Evolutionary conservation across 2,329 filamentous ascomycete genomes (phyloP).

Genomic region (Pseudocercospora musae): DNA sequence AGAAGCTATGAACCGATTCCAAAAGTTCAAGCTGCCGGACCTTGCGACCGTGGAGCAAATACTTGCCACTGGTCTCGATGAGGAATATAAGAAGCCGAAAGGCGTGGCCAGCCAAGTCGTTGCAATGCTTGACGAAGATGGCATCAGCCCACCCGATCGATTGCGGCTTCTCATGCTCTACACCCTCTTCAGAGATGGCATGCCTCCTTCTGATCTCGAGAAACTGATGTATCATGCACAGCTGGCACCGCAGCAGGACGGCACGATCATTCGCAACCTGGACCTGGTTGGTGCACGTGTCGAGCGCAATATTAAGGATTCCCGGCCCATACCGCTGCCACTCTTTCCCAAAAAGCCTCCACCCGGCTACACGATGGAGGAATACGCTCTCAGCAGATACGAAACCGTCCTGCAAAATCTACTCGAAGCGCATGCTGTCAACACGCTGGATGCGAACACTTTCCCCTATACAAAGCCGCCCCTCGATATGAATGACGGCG

Average conservation of each 20-base stretch:
- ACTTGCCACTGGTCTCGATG: slow-evolving; percentile 85
- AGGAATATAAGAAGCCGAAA: slow-evolving; percentile 88
- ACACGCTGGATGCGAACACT: slow-evolving; percentile 41
- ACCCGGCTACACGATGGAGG: slow-evolving; percentile 60
- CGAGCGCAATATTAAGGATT: slow-evolving; percentile 72
- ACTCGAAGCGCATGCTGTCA: slow-evolving; percentile 63
- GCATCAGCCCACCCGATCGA: slow-evolving; percentile 68
- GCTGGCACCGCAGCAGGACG: slow-evolving; percentile 66
- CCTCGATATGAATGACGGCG: slow-evolving; percentile 59
- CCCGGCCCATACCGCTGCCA: slow-evolving; percentile 60
- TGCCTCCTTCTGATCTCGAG: slow-evolving; percentile 78
- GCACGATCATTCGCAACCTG: slow-evolving; percentile 71
- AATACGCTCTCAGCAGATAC: slow-evolving; percentile 82
- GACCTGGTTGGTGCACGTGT: slow-evolving; percentile 76
- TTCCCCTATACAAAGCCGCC: slow-evolving; percentile 54
- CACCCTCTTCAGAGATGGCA: slow-evolving; percentile 78
- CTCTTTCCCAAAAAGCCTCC: slow-evolving; percentile 68
- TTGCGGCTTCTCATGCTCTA: slow-evolving; percentile 84
- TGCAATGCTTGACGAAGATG: slow-evolving; percentile 81
- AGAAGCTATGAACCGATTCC: slow-evolving; percentile 92
- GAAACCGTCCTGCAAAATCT: slow-evolving; percentile 78
- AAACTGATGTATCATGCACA: slow-evolving; percentile 80
- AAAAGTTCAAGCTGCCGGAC: slow-evolving; percentile 78
- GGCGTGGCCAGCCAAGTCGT: slow-evolving; percentile 82
- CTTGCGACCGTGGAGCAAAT: slow-evolving; percentile 85